Base-by-base conservation (phyloP, 2,329 filamentous ascomycete genomes). In the Botryotinia narcissicola region DNA sequence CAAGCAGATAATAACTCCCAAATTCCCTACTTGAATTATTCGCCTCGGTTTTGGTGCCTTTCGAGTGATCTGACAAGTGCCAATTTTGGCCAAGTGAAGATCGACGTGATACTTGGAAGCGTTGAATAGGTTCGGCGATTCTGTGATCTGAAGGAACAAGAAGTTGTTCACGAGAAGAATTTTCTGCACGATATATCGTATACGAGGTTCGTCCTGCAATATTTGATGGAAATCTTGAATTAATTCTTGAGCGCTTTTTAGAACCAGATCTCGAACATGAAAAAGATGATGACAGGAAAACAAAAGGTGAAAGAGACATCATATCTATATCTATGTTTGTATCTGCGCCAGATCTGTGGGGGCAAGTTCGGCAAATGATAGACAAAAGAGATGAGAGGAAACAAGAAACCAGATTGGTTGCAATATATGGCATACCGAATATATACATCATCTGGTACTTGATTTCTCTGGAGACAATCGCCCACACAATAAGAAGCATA, bases 81-180 rank as follows among this genome's bases (percentile, higher is more conserved):
- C 48, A 44, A 22, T 42, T 37, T n/a, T 42, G 37, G 20, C 35
- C 37, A 57, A 42, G 18, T 20, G 66, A 57, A 22, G 37, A 69
- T 42, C 10, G n/a, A 44, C n/a, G 35, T 22, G 48, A 8, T 12
- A 32, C n/a, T 57, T 66, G 25, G 46, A 18, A 18, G 29, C 8
- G 25, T 22, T 57, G 48, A 32, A 32, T 32, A 32, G 48, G 18
- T 42, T 72, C 70, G 40, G 46, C 16, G 16, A 54, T 12, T 7
- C 18, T 51, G 4, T 54, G 69, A 37, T 71, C 59, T 18, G 40
- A 46, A 59, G 70, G 22, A 54, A 54, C 14, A 40, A 72, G 70
- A 46, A 72, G 70, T n/a, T 57, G 44, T 37, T 72, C 70, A 25
- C 46, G 37, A 22, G 68, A 70, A 44, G 40, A 46, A n/a, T 70